Percentiles rank a stretch among this genome's conserved stretches.
Conservation (phyloP, 768 basidiomycete genomes). For the Phanerochaete sordida region DNA sequence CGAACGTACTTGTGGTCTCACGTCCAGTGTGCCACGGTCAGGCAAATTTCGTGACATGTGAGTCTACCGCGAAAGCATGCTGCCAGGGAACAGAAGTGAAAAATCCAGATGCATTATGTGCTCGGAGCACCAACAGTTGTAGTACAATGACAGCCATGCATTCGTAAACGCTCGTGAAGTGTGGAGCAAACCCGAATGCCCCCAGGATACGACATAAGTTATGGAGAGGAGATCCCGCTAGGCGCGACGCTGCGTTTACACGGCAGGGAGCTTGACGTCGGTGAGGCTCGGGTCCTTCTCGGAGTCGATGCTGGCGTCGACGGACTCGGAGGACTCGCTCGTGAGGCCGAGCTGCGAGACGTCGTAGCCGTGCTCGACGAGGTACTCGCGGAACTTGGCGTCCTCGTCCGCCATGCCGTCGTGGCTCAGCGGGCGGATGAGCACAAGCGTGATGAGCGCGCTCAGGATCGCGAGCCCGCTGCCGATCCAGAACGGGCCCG, state of each 20-base stretch:
- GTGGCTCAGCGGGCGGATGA: conserved; percentile 68
- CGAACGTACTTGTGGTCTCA: no score
- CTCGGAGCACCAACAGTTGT: not conserved
- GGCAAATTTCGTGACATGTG: not conserved
- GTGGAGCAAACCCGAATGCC: not conserved
- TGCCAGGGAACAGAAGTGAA: not conserved
- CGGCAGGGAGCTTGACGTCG: conserved; percentile 7
- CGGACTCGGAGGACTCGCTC: not conserved
- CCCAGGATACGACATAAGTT: not conserved
- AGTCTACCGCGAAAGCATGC: no score
- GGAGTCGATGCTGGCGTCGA: not conserved
- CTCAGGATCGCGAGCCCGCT: conserved; percentile 79
- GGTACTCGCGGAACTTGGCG: conserved; percentile 76
- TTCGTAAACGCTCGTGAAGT: conserved; percentile 1
- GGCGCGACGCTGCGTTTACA: no score
- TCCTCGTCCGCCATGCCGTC: conserved; percentile 85
- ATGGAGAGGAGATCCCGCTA: no score
- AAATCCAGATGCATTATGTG: not conserved
- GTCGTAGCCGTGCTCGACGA: conserved; percentile 78
- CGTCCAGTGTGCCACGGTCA: no score
- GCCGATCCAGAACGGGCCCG: conserved; percentile 87
- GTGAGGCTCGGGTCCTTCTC: conserved; percentile 2
- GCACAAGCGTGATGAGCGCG: conserved; percentile 67
- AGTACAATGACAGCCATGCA: conserved; percentile 2
- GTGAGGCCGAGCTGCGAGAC: conserved; percentile 65